phyloP scores from a whole-genome alignment of 2,329 filamentous ascomycete genomes.

The Myriosclerotinia duriaeana region DNA sequence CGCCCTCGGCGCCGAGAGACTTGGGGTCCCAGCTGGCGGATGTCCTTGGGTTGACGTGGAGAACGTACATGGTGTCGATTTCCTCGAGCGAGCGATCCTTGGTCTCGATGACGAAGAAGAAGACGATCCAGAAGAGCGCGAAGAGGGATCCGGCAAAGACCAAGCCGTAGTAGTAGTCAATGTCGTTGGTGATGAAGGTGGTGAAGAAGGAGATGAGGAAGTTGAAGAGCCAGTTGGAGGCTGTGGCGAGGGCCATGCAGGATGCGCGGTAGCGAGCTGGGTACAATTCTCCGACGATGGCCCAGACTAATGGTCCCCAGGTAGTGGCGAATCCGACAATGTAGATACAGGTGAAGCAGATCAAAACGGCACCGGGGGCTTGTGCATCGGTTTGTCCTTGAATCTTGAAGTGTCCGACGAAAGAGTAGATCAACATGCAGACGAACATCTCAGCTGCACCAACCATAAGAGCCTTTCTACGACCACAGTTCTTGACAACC shows the following conservation, averaged over 20 bases:
- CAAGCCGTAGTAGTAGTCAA: constrained; percentile 65
- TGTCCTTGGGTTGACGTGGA: constrained; percentile 48
- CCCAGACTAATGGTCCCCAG: constrained; percentile 71
- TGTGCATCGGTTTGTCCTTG: constrained; percentile 46
- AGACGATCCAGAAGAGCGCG: constrained; percentile 64
- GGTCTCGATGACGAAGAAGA: constrained; percentile 75
- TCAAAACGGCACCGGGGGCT: constrained; percentile 57
- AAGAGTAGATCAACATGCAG: constrained; percentile 59
- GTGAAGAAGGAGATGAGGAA: constrained; percentile 75
- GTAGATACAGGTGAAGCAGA: constrained; percentile 68
- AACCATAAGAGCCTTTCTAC: constrained; percentile 60
- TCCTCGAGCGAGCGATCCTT: constrained; percentile 74
- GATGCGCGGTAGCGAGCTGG: constrained; percentile 61
- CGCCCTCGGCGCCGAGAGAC: constrained; percentile 28
- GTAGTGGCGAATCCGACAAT: constrained; percentile 64
- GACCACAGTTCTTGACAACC: constrained; percentile 64
- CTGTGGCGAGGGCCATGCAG: constrained; percentile 59
- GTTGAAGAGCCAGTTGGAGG: constrained; percentile 68
- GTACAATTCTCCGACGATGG: constrained; percentile 64
- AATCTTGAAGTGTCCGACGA: constrained; percentile 51
- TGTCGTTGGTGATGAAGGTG: constrained; percentile 69
- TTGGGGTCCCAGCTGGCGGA: constrained; percentile 38
- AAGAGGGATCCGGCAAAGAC: constrained; percentile 72
- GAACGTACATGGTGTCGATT: constrained; percentile 74
- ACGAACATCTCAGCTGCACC: constrained; percentile 62